Percentiles rank a stretch among this genome's conserved stretches.
Conservation (phyloP, 192 early-diverging fungal species). For the Tieghemiomyces parasiticus region DNA sequence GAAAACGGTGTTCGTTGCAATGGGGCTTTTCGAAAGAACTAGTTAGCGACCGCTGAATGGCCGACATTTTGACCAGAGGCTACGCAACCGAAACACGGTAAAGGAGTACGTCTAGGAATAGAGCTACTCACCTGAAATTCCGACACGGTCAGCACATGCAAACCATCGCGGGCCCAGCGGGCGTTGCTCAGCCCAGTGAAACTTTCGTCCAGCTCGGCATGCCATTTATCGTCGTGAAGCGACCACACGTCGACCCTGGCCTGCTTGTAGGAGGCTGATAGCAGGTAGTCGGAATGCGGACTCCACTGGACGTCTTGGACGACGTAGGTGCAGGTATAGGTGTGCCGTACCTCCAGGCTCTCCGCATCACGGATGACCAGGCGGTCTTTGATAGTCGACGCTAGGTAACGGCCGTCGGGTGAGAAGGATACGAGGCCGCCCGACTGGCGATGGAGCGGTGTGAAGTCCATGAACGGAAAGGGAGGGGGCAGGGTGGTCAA, state of each 20-base stretch:
- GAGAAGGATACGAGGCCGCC: neutral
- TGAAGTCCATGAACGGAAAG: neutral
- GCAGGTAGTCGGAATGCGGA: slow-evolving; percentile 17
- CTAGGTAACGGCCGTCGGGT: slow-evolving; percentile 6
- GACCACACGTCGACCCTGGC: slow-evolving; percentile 29
- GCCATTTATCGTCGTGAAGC: slow-evolving; percentile 22
- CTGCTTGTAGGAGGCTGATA: slow-evolving; percentile 20
- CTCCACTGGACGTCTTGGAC: slow-evolving; percentile 28
- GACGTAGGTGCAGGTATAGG: neutral
- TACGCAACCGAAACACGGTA: too few relatives aligned
- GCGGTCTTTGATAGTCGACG: neutral
- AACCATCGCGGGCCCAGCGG: slow-evolving; percentile 19
- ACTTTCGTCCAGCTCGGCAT: slow-evolving; percentile 22
- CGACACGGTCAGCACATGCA: slow-evolving; percentile 23
- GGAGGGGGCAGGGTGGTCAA: too few relatives aligned
- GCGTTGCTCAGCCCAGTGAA: slow-evolving; percentile 18
- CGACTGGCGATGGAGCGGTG: neutral
- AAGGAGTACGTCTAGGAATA: too few relatives aligned
- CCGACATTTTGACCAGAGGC: neutral
- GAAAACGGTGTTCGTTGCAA: neutral
- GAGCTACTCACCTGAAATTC: slow-evolving; percentile 22
- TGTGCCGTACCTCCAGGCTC: slow-evolving; percentile 1
- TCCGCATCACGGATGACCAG: slow-evolving; percentile 12
- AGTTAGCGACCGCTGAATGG: neutral
- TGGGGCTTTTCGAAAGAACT: neutral